Percentiles rank a stretch among this genome's conserved stretches.
Evolutionary conservation across 768 basidiomycete species (phyloP).

Genomic region (Hortiboletus campestris): DNA sequence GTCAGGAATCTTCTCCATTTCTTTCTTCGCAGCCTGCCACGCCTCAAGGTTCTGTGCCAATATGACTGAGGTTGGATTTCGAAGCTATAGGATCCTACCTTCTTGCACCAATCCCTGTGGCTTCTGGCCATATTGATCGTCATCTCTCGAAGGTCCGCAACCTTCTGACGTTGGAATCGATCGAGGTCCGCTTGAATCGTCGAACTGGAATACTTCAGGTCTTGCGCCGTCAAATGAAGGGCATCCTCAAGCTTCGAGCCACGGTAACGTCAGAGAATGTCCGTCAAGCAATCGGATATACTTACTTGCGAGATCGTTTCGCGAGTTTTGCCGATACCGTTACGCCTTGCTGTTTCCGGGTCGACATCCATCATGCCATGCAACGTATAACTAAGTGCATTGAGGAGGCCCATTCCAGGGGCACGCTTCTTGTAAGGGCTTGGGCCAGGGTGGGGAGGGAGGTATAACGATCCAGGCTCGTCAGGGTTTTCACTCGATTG

Average conservation of each 20-base stretch:
- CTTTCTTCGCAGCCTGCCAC: constrained; percentile 94
- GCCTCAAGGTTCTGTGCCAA: constrained; percentile 82
- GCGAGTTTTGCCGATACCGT: constrained; percentile 89
- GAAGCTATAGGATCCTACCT: constrained; percentile 47
- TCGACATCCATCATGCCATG: constrained; percentile 99
- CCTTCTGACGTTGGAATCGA: constrained; percentile 98
- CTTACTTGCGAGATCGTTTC: constrained; percentile 92
- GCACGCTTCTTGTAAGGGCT: constrained; percentile 60
- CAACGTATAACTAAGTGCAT: constrained; percentile 89
- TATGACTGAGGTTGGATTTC: constrained; percentile 15
- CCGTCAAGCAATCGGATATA: constrained; percentile 11
- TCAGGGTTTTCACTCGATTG: constrained; percentile 37
- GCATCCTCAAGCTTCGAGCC: constrained; percentile 85
- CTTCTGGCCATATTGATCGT: constrained; percentile 83
- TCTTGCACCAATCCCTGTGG: constrained; percentile 96
- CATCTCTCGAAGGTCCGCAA: constrained; percentile 95
- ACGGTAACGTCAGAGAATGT: constrained; percentile 14
- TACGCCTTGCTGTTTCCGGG: constrained; percentile 92
- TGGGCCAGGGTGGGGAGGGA: constrained; percentile 80
- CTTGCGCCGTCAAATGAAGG: constrained; percentile 85
- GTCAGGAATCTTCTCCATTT: constrained; percentile 85
- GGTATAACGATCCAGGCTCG: constrained; percentile 46
- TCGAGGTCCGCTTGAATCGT: constrained; percentile 98
- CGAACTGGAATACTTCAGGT: constrained; percentile 93
- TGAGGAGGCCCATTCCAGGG: constrained; percentile 84